Conservation (phyloP, 352 stramenopile species). For the Globisporangium cylindrosporum region DNA sequence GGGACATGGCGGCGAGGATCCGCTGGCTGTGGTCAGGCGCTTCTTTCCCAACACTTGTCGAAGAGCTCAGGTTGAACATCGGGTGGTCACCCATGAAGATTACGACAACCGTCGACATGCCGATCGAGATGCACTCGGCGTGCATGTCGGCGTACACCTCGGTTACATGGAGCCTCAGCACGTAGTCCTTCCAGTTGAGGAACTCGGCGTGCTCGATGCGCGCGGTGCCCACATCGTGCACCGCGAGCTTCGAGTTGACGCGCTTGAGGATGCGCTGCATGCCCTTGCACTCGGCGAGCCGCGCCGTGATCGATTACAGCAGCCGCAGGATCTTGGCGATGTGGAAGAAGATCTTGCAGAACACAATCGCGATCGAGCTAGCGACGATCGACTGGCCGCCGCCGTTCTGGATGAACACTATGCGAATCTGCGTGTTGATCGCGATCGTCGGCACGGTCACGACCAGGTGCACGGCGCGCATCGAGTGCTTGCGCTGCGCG, state of each 20-base stretch:
- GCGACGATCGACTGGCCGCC: slow-evolving; percentile 12
- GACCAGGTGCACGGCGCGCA: slow-evolving; percentile 21
- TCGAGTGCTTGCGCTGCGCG: slow-evolving; percentile 18
- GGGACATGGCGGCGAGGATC: slow-evolving; percentile 17
- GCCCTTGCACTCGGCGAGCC: slow-evolving; percentile 22
- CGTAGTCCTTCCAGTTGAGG: slow-evolving; percentile 39
- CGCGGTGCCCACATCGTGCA: slow-evolving; percentile 19
- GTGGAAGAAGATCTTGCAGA: slow-evolving; percentile 34
- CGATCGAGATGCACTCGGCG: slow-evolving; percentile 48
- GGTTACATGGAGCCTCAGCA: slow-evolving; percentile 32
- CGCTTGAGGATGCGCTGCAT: slow-evolving; percentile 31
- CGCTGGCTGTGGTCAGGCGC: background rate
- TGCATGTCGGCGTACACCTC: slow-evolving; percentile 54
- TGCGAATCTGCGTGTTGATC: slow-evolving; percentile 33
- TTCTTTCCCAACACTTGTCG: background rate
- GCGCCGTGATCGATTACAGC: slow-evolving; percentile 20
- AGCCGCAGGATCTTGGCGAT: slow-evolving; percentile 32
- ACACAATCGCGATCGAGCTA: slow-evolving; percentile 26
- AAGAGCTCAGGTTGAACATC: slow-evolving; percentile 18
- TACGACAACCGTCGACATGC: slow-evolving; percentile 24
- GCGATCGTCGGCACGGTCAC: slow-evolving; percentile 33
- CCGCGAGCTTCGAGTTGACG: slow-evolving; percentile 31
- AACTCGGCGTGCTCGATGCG: slow-evolving; percentile 32
- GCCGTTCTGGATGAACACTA: slow-evolving; percentile 31
- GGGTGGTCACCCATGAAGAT: slow-evolving; percentile 23